Conservation (phyloP, 768 basidiomycete species). For the Pleurotus tuoliensis region DNA sequence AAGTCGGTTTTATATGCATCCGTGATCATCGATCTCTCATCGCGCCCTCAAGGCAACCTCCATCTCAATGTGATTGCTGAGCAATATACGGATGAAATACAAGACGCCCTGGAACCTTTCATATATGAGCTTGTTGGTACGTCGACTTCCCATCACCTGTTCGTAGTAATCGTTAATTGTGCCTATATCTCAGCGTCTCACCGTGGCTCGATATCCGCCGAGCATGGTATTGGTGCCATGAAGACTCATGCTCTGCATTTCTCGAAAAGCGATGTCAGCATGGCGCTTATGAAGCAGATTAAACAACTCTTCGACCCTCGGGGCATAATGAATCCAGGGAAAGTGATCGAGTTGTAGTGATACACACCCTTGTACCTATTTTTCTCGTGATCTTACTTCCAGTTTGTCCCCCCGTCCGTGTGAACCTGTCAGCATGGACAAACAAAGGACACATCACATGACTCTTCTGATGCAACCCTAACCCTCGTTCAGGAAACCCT, state of each 20-base stretch:
- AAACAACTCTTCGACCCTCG: conserved; percentile 87
- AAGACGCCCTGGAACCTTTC: conserved; percentile 89
- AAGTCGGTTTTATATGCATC: conserved; percentile 21
- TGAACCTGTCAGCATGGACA: conserved; percentile 12
- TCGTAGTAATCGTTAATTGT: not conserved
- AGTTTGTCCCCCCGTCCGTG: no score
- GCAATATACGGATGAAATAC: conserved; percentile 77
- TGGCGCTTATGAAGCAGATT: conserved; percentile 87
- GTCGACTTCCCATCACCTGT: conserved; percentile 22
- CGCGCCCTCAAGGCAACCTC: conserved; percentile 64
- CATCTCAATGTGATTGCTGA: conserved; percentile 90
- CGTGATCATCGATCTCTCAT: not conserved
- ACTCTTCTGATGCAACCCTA: not conserved
- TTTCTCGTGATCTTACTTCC: not conserved
- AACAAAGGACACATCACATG: conserved; percentile 26
- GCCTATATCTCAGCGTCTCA: conserved; percentile 48
- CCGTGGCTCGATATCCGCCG: conserved; percentile 91
- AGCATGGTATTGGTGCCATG: conserved; percentile 96
- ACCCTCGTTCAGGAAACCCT: conserved; percentile 1
- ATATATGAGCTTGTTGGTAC: conserved; percentile 86
- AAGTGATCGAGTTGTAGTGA: conserved; percentile 50
- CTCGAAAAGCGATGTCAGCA: conserved; percentile 75
- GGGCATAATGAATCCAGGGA: conserved; percentile 92
- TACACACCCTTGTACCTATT: conserved; percentile 3
- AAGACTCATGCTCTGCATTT: conserved; percentile 89